Evolutionary conservation across 305 asterid genomes (phyloP).

Genomic region (Fraxinus greggii): DNA sequence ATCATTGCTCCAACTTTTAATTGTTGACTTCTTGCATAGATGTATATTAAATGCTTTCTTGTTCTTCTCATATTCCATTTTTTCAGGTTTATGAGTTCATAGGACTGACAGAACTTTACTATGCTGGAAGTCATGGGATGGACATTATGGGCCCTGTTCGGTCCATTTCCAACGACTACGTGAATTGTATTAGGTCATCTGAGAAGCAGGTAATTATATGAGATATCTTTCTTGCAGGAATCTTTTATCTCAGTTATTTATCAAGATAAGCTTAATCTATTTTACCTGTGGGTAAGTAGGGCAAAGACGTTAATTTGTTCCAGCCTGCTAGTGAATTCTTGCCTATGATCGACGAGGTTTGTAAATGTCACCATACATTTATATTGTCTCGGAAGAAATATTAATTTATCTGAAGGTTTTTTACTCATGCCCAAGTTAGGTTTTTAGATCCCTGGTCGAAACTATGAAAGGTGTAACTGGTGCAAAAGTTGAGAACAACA

Average conservation of each 20-base stretch:
- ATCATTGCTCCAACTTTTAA: slow-evolving; percentile 5
- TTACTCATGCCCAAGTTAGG: slow-evolving; percentile 40
- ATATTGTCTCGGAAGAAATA: background rate
- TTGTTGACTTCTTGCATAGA: background rate
- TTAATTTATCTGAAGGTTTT: slow-evolving; percentile 1
- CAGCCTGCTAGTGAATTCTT: slow-evolving; percentile 95
- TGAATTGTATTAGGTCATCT: slow-evolving; percentile 57
- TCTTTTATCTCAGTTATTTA: background rate
- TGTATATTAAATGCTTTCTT: background rate
- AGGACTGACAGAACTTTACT: slow-evolving; percentile 78
- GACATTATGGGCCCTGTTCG: slow-evolving; percentile 93
- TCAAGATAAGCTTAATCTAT: background rate
- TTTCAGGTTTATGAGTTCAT: slow-evolving; percentile 78
- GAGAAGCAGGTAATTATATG: slow-evolving; percentile 60
- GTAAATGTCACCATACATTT: slow-evolving; percentile 10
- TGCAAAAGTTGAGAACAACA: slow-evolving; percentile 80
- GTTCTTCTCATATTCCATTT: slow-evolving; percentile 12
- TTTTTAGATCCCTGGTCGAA: slow-evolving; percentile 58
- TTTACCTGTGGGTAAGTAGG: slow-evolving; percentile 43
- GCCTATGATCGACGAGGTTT: slow-evolving; percentile 83
- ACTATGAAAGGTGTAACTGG: slow-evolving; percentile 63
- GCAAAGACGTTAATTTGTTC: slow-evolving; percentile 74
- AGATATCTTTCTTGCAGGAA: slow-evolving; percentile 25
- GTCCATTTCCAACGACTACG: slow-evolving; percentile 44
- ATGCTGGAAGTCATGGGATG: slow-evolving; percentile 99